Percentiles rank a stretch among this genome's conserved stretches.
Evolutionary conservation across 805 yeast genomes (phyloP).

Genomic region (Candida vaughaniae): DNA sequence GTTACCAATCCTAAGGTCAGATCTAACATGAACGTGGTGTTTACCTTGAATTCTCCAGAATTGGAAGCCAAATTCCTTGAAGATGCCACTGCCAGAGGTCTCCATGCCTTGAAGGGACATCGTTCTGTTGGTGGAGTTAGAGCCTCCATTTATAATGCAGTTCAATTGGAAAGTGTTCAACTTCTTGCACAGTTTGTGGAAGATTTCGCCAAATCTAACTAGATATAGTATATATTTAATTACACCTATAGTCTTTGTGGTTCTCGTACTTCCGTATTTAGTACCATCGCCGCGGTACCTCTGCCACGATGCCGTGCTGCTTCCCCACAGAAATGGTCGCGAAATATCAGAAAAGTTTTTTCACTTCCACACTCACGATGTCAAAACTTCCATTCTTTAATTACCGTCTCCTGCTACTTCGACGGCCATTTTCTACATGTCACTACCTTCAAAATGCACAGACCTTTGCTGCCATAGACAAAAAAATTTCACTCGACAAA

Average conservation of each 20-base stretch:
- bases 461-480: slow-evolving; percentile 1
- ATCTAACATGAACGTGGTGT: slow-evolving; percentile 91
- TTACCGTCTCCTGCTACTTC: no score
- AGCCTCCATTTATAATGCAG: slow-evolving; percentile 90
- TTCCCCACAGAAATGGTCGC: no score
- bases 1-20: slow-evolving; percentile 59
- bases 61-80: slow-evolving; percentile 69
- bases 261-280: no score
- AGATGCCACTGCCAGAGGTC: slow-evolving; percentile 56
- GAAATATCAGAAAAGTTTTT: no score
- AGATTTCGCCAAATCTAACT: slow-evolving; percentile 53
- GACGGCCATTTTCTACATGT: no score
- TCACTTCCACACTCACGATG: no score
- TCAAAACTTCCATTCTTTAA: no score
- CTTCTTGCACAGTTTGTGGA: slow-evolving; percentile 55
- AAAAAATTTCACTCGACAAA: slow-evolving; percentile 19
- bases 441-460: neutral
- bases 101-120: slow-evolving; percentile 90
- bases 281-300: no score
- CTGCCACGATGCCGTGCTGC: no score
- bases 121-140: slow-evolving; percentile 97
- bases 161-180: slow-evolving; percentile 59
- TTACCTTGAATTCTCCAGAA: slow-evolving; percentile 65
- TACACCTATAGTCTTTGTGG: no score
- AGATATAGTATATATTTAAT: neutral